Evolutionary conservation across 1,139 yeast species (phyloP).

Genomic region (Taphrina pruni): DNA sequence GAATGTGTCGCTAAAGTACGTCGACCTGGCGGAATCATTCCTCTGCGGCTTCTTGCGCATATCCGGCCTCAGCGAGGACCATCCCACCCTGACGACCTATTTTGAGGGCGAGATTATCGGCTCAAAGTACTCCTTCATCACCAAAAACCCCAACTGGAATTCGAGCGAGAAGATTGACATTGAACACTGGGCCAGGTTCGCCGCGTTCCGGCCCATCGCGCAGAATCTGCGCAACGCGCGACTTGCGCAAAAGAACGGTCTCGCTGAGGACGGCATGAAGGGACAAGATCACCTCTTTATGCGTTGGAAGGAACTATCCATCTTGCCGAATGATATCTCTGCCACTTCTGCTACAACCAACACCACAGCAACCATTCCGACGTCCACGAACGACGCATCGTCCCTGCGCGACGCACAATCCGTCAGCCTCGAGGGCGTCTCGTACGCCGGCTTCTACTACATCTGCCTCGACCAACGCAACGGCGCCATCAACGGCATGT

Average conservation of each 20-base stretch:
- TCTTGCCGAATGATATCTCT: conserved; percentile 30
- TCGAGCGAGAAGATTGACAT: conserved; percentile 71
- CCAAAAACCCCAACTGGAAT: conserved; percentile 63
- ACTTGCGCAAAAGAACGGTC: neutral
- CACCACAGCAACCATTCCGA: neutral
- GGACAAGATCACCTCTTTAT: conserved; percentile 67
- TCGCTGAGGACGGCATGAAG: conserved; percentile 47
- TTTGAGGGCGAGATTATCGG: conserved; percentile 87
- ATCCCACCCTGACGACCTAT: conserved; percentile 81
- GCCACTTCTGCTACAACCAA: neutral
- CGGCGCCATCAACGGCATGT: conserved; percentile 78
- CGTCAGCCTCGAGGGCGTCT: conserved; percentile 64
- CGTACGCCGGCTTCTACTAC: conserved; percentile 91
- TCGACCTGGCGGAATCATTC: conserved; percentile 66
- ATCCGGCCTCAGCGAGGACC: conserved; percentile 74
- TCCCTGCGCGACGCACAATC: conserved; percentile 19
- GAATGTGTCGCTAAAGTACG: conserved; percentile 70
- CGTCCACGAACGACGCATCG: conserved; percentile 1
- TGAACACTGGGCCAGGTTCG: conserved; percentile 85
- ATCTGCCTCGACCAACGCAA: conserved; percentile 77
- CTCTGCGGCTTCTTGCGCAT: conserved; percentile 81
- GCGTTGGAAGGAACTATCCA: conserved; percentile 86
- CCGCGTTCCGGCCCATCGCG: conserved; percentile 59
- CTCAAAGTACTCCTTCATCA: conserved; percentile 59
- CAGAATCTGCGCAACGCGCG: conserved; percentile 20